Percentiles rank a stretch among this genome's conserved stretches.
These are phyloP conservation scores for Zygnema circumcarinatum DNA, from an alignment of 139 green algal genomes.

Conservation along the genomic window DNA sequence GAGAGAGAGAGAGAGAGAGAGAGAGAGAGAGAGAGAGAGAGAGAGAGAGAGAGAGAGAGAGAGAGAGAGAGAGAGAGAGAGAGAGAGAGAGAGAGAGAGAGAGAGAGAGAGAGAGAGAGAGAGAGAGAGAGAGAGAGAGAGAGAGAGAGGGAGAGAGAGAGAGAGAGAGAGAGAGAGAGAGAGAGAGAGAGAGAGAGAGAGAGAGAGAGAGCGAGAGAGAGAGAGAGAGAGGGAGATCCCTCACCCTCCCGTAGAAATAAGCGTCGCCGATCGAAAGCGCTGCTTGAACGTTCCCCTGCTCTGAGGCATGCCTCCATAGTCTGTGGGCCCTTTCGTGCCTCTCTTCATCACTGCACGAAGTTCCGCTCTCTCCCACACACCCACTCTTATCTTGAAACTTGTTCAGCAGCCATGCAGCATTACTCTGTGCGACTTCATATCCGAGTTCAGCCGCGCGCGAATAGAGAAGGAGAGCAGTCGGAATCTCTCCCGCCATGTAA, in stretches of 20 bases:
- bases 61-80: slow-evolving; percentile 30
- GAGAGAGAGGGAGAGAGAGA: not conserved
- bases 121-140: slow-evolving; percentile 15
- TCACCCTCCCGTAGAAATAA: slow-evolving; percentile 84
- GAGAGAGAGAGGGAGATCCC: slow-evolving; percentile 40
- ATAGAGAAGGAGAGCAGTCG: slow-evolving; percentile 76
- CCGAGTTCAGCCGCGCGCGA: slow-evolving; percentile 82
- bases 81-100: not conserved
- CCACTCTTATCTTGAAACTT: not conserved
- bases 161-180: slow-evolving; percentile 41
- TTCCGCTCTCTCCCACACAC: slow-evolving; percentile 26
- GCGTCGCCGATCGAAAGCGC: slow-evolving; percentile 83
- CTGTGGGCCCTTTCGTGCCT: slow-evolving; percentile 27
- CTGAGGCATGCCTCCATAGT: slow-evolving; percentile 66
- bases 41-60: not conserved
- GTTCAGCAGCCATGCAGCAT: slow-evolving; percentile 92
- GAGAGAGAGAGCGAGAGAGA: slow-evolving; percentile 8
- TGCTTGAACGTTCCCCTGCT: slow-evolving; percentile 77
- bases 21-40: not conserved
- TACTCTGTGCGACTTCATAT: slow-evolving; percentile 86
- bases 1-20: slow-evolving; percentile 38
- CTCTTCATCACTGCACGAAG: slow-evolving; percentile 34
- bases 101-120: slow-evolving; percentile 25
- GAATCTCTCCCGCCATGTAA: slow-evolving; percentile 40
- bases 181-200: not conserved